Conservation (phyloP, 2,329 filamentous ascomycete species). For the Colletotrichum sublineola region DNA sequence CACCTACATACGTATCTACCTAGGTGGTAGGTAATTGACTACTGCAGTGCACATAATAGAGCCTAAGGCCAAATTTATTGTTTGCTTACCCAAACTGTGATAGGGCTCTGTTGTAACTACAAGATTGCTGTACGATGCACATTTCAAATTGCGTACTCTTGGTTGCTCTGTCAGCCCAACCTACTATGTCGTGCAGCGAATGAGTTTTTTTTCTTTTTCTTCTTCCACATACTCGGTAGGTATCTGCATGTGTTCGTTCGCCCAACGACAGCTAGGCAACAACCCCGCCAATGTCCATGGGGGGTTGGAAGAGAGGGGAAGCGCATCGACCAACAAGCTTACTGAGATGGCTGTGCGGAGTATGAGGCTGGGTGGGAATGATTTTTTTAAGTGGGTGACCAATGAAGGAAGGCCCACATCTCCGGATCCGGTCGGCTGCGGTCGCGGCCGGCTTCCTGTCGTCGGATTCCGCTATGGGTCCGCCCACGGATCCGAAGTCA, state of each 20-base stretch:
- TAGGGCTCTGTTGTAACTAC: background rate
- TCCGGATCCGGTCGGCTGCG: background rate
- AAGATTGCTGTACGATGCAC: background rate
- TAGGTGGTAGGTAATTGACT: too few species aligned
- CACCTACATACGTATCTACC: too few species aligned
- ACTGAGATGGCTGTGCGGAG: background rate
- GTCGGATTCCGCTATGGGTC: background rate
- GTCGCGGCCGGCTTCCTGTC: background rate
- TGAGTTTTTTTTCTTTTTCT: slow-evolving; percentile 20
- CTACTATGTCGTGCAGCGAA: too few species aligned
- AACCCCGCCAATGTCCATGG: slow-evolving; percentile 8
- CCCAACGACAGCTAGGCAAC: slow-evolving; percentile 27
- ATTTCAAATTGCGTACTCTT: background rate
- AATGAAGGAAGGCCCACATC: background rate
- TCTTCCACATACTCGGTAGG: background rate
- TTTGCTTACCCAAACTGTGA: too few species aligned
- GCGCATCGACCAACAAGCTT: slow-evolving; percentile 4
- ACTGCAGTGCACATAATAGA: too few species aligned
- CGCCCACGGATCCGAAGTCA: background rate
- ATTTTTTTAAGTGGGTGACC: too few species aligned
- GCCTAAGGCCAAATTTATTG: too few species aligned
- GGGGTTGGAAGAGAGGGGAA: slow-evolving; percentile 9
- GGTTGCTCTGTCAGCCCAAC: slow-evolving; percentile 26
- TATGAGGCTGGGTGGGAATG: too few species aligned
- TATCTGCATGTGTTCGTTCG: slow-evolving; percentile 17